These are phyloP conservation scores for Elsinoe arachidis DNA, from an alignment of 2,329 filamentous ascomycete genomes.

Conservation along the genomic window DNA sequence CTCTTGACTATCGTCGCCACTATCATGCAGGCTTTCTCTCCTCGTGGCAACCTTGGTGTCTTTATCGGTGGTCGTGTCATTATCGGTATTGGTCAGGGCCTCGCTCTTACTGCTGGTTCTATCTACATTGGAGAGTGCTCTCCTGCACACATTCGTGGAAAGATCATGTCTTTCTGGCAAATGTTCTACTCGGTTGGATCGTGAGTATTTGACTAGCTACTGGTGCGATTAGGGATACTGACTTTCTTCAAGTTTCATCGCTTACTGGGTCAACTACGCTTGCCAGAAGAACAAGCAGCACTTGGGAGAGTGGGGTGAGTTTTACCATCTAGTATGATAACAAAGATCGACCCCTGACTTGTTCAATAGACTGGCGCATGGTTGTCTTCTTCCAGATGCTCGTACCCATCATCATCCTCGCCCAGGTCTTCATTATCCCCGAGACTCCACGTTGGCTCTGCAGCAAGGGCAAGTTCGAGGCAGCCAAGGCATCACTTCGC, in stretches of 20 bases:
- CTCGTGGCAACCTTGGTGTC: slow-evolving; percentile 50
- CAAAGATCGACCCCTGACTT: neutral
- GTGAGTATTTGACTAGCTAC: too few species aligned
- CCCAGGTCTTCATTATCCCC: slow-evolving; percentile 55
- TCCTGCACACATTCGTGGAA: slow-evolving; percentile 55
- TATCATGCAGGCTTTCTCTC: slow-evolving; percentile 59
- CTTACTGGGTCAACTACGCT: slow-evolving; percentile 58
- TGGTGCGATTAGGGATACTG: too few species aligned
- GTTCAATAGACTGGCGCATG: slow-evolving; percentile 60
- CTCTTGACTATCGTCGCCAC: slow-evolving; percentile 58
- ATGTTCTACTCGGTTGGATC: slow-evolving; percentile 58
- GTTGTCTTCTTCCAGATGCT: slow-evolving; percentile 65
- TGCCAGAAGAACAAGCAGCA: slow-evolving; percentile 46
- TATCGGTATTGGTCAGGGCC: slow-evolving; percentile 61
- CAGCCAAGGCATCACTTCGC: slow-evolving; percentile 50
- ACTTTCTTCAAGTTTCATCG: slow-evolving; percentile 41
- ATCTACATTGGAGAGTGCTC: slow-evolving; percentile 64
- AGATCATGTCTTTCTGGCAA: slow-evolving; percentile 63
- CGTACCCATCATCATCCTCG: slow-evolving; percentile 54
- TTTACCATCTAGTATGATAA: neutral
- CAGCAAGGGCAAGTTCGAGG: slow-evolving; percentile 51
- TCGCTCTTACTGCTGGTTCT: slow-evolving; percentile 56
- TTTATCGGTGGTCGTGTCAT: slow-evolving; percentile 62
- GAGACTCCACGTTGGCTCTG: slow-evolving; percentile 63
- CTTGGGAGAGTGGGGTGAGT: slow-evolving; percentile 45